A percentile compares a stretch with the other conserved stretches of the same genome.
Evolutionary conservation across 1,284 basidiomycete species (phyloP).

Genomic region (Apiotrichum montevideense): DNA sequence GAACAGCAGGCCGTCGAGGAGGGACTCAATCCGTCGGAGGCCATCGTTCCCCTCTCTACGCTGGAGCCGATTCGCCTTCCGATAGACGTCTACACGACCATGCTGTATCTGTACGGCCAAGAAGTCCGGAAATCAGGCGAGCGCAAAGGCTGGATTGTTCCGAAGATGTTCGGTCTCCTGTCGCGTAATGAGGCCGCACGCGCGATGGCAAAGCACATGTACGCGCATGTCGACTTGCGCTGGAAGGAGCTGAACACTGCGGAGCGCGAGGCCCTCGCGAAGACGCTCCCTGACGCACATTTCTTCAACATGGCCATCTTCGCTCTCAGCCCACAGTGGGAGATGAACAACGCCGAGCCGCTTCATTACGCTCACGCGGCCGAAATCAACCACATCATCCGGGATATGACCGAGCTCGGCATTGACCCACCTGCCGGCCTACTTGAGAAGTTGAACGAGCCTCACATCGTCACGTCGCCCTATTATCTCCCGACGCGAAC

Average conservation of each 20-base stretch:
- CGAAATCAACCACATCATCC: neutral
- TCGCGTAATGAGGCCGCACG: conserved; percentile 5
- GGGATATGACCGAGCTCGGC: conserved; percentile 10
- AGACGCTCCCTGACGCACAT: conserved; percentile 7
- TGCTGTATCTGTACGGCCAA: conserved; percentile 21
- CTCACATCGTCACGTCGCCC: neutral
- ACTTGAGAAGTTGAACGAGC: neutral
- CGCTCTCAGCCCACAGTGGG: conserved; percentile 5
- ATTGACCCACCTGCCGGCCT: conserved; percentile 8
- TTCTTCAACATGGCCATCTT: conserved; percentile 21
- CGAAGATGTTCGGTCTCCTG: neutral
- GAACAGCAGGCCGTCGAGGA: neutral
- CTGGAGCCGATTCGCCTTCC: conserved; percentile 12
- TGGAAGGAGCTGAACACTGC: neutral
- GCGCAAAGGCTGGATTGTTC: neutral
- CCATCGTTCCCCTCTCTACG: neutral
- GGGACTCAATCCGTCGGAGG: neutral
- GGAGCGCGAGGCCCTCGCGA: neutral
- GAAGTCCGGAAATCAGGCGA: conserved; percentile 1
- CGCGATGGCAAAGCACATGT: conserved; percentile 5
- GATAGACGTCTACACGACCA: conserved; percentile 24
- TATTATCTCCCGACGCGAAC: neutral
- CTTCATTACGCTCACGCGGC: neutral
- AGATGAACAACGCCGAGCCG: neutral
- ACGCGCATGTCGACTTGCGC: neutral